A percentile compares a stretch with the other conserved stretches of the same genome.
These are phyloP conservation scores for Colletotrichum orbiculare DNA, from an alignment of 2,329 filamentous ascomycete species.

Conservation along the genomic window DNA sequence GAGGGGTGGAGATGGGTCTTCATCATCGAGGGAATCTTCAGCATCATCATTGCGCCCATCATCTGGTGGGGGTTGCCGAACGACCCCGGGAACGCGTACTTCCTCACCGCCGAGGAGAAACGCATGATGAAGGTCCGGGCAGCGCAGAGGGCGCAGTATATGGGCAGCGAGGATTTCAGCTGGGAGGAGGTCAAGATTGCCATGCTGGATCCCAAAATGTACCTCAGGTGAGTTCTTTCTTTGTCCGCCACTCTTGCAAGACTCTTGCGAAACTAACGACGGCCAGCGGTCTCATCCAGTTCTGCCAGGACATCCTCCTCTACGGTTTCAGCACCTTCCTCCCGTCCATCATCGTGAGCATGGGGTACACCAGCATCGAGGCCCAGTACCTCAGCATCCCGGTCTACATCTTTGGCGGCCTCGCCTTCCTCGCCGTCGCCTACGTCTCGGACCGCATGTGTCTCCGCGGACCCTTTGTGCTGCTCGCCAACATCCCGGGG, in stretches of 20 bases:
- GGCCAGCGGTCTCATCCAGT: slow-evolving; percentile 54
- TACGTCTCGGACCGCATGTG: slow-evolving; percentile 57
- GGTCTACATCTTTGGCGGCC: slow-evolving; percentile 63
- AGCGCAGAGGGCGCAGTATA: slow-evolving; percentile 57
- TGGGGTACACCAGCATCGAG: slow-evolving; percentile 62
- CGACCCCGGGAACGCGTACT: slow-evolving; percentile 58
- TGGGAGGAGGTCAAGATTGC: slow-evolving; percentile 61
- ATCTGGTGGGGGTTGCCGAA: slow-evolving; percentile 61
- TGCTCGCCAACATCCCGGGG: slow-evolving; percentile 62
- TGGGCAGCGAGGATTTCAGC: slow-evolving; percentile 59
- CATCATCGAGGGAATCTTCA: slow-evolving; percentile 61
- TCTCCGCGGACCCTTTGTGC: slow-evolving; percentile 59
- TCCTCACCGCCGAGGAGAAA: slow-evolving; percentile 59
- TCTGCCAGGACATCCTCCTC: slow-evolving; percentile 62
- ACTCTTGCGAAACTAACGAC: slow-evolving; percentile 11
- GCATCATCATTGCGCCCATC: slow-evolving; percentile 52
- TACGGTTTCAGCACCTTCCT: slow-evolving; percentile 70
- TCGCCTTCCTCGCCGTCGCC: slow-evolving; percentile 56
- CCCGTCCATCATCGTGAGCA: slow-evolving; percentile 63
- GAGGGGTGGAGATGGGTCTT: slow-evolving; percentile 60
- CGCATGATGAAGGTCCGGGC: slow-evolving; percentile 61
- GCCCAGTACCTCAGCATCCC: slow-evolving; percentile 67
- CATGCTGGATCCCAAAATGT: slow-evolving; percentile 62
- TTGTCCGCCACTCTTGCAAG: background rate
- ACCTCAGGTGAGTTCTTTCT: slow-evolving; percentile 51